phyloP scores from a whole-genome alignment of 129 eudicot genomes.

The Heracleum sosnowskyi region DNA sequence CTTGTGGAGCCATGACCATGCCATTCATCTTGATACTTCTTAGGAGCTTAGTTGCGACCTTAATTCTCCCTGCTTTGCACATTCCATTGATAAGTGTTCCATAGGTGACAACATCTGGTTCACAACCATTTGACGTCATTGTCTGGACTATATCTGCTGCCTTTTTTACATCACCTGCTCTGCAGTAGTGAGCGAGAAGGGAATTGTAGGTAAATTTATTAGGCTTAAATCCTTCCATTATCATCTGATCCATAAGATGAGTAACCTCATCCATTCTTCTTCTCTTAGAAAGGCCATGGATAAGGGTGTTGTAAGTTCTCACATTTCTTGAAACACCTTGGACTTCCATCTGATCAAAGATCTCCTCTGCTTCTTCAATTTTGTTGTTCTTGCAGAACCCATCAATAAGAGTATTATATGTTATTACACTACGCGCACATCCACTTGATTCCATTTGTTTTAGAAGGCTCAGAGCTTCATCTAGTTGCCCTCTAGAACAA shows the following conservation, averaged over 20 bases:
- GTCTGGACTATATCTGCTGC: slow-evolving; percentile 81
- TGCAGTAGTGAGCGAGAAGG: slow-evolving; percentile 70
- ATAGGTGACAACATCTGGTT: slow-evolving; percentile 78
- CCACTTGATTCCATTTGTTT: slow-evolving; percentile 82
- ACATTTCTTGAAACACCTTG: slow-evolving; percentile 71
- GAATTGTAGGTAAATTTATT: slow-evolving; percentile 84
- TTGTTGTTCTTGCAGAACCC: slow-evolving; percentile 70
- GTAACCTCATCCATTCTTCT: slow-evolving; percentile 61
- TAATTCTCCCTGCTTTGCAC: slow-evolving; percentile 71
- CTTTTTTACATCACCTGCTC: slow-evolving; percentile 65
- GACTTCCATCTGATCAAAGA: slow-evolving; percentile 88
- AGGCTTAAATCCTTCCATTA: slow-evolving; percentile 79
- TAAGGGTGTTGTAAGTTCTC: slow-evolving; percentile 68
- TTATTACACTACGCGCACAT: slow-evolving; percentile 58
- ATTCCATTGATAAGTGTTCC: slow-evolving; percentile 81
- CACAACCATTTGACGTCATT: slow-evolving; percentile 87
- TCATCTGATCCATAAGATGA: slow-evolving; percentile 85
- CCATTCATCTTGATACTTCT: slow-evolving; percentile 74
- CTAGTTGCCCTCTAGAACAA: slow-evolving; percentile 64
- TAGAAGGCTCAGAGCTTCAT: slow-evolving; percentile 51
- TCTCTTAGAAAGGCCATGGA: slow-evolving; percentile 68
- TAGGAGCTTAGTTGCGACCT: slow-evolving; percentile 65
- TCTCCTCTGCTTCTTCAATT: slow-evolving; percentile 80
- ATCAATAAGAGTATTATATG: slow-evolving; percentile 71
- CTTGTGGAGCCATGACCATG: slow-evolving; percentile 63